Percentiles rank a stretch among this genome's conserved stretches.
These are phyloP conservation scores for Chalaropsis ovoidea DNA, from an alignment of 2,329 filamentous ascomycete genomes.

Conservation along the genomic window DNA sequence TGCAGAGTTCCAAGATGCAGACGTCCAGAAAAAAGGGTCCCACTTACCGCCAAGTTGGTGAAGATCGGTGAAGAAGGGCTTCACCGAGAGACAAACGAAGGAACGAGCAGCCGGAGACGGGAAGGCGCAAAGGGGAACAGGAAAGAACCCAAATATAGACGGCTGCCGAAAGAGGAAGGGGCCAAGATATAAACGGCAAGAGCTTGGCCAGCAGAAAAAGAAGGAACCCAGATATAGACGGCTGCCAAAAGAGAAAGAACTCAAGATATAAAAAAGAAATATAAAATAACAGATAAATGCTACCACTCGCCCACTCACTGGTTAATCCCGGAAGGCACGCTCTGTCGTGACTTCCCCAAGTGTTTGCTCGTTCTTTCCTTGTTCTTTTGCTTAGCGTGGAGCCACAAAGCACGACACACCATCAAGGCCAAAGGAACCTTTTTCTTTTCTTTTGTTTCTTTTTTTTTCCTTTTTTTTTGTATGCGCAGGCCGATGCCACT, in stretches of 20 bases:
- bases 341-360: neutral
- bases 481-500: neutral
- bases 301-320: neutral
- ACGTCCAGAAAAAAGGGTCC: neutral
- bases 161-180: neutral
- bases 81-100: neutral
- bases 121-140: no score
- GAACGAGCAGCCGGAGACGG: no score
- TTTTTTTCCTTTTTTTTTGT: neutral
- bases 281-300: conserved; percentile 8
- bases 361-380: conserved; percentile 11
- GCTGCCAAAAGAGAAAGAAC: neutral
- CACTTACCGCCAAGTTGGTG: neutral
- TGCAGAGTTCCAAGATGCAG: neutral
- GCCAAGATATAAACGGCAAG: neutral
- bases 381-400: conserved; percentile 2
- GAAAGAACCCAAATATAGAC: no score
- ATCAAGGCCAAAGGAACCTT: conserved; percentile 8
- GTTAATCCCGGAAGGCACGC: conserved; percentile 1
- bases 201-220: neutral
- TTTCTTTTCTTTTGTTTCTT: neutral
- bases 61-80: neutral
- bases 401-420: conserved; percentile 13
- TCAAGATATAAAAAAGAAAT: neutral
- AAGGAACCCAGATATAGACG: no score